A percentile compares a stretch with the other conserved stretches of the same genome.
These are phyloP conservation scores for Aspergillus saccharolyticus DNA, from an alignment of 495 filamentous ascomycete genomes.

Conservation along the genomic window DNA sequence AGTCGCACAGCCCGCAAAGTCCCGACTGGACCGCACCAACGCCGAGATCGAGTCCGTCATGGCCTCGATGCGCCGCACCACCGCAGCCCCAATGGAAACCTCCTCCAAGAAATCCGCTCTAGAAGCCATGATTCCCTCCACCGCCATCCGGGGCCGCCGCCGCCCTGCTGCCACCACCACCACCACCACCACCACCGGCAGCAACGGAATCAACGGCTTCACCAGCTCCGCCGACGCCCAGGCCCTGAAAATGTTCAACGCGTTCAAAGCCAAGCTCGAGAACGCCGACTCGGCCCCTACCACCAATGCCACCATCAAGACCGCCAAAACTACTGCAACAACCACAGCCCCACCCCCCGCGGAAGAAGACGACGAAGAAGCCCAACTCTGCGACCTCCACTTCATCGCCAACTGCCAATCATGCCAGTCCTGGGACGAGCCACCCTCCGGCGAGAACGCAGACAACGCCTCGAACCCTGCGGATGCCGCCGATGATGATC, in stretches of 20 bases:
- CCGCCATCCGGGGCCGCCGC: constrained; percentile 73
- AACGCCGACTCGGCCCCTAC: constrained; percentile 41
- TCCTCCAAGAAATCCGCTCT: constrained; percentile 62
- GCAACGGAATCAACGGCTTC: constrained; percentile 23
- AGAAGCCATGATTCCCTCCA: constrained; percentile 80
- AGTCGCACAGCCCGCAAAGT: constrained; percentile 46
- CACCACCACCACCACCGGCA: constrained; percentile 6
- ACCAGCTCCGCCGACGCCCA: constrained; percentile 48
- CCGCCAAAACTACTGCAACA: constrained; percentile 19
- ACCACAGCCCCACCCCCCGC: constrained; percentile 28
- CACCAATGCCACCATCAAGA: constrained; percentile 7
- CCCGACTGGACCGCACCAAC: constrained; percentile 70
- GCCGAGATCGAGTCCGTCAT: constrained; percentile 88
- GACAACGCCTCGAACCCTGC: too few relatives aligned
- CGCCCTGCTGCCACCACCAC: constrained; percentile 54
- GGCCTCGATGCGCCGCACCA: constrained; percentile 83
- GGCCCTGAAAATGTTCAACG: constrained; percentile 62
- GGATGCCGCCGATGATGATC: constrained; percentile 55
- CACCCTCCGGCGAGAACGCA: constrained; percentile 18
- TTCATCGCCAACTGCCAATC: constrained; percentile 92
- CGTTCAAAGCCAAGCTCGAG: constrained; percentile 76
- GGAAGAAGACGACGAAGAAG: constrained; percentile 60
- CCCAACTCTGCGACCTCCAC: constrained; percentile 76
- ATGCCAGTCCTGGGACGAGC: constrained; percentile 66
- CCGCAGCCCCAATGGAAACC: constrained; percentile 46